phyloP scores from a whole-genome alignment of 2,329 filamentous ascomycete genomes.

The Fusarium sp. region DNA sequence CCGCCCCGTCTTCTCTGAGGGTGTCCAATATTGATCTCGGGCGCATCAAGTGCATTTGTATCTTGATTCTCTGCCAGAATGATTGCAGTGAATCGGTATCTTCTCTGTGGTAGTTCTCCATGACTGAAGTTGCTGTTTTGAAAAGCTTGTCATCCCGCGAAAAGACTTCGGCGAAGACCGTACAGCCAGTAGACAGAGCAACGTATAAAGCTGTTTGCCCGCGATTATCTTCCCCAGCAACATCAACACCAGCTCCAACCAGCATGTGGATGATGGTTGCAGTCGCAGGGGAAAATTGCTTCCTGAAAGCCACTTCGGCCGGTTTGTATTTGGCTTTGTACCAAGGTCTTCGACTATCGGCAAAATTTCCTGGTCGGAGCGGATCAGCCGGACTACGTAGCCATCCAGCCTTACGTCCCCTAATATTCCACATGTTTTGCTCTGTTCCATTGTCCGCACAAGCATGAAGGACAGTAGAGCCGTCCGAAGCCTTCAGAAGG shows the following conservation, averaged over 20 bases:
- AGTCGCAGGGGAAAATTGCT: not conserved
- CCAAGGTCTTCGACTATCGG: not conserved
- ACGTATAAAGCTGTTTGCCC: conserved; percentile 29
- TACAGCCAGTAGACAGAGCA: conserved; percentile 24
- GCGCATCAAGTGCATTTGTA: conserved; percentile 30
- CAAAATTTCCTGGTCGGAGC: not conserved
- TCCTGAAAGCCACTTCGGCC: not conserved
- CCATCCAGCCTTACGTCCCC: not conserved
- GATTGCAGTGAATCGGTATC: not conserved
- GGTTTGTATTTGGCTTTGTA: not conserved
- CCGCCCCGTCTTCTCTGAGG: conserved; percentile 1
- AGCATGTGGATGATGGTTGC: conserved; percentile 29
- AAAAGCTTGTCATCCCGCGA: conserved; percentile 18
- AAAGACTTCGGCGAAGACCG: conserved; percentile 30
- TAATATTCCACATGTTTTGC: conserved; percentile 26
- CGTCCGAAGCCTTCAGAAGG: not conserved
- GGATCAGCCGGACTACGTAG: conserved; percentile 11
- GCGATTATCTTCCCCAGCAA: not conserved
- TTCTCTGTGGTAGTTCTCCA: not conserved
- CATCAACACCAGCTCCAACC: conserved; percentile 6
- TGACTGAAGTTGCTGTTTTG: not conserved
- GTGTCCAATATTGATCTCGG: conserved; percentile 6
- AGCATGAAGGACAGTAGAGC: conserved; percentile 32
- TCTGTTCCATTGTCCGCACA: conserved; percentile 30
- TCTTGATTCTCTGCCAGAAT: not conserved